phyloP scores from a whole-genome alignment of 2,329 filamentous ascomycete species.

The Pseudogymnoascus sp. region DNA sequence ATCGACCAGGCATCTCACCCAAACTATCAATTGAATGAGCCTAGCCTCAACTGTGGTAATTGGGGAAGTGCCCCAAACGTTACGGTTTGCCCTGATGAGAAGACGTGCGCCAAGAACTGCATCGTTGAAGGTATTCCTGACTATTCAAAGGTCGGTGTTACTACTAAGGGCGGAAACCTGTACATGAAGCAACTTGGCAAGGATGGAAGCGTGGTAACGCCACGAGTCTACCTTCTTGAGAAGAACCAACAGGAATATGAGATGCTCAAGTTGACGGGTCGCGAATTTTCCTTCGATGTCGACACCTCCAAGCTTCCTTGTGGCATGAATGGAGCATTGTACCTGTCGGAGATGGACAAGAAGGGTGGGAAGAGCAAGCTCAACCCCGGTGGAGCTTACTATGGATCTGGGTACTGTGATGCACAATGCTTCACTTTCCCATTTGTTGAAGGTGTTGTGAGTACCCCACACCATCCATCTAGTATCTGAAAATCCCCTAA shows the following conservation, averaged over 20 bases:
- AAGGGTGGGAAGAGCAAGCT: conserved; percentile 25
- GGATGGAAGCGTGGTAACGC: conserved; percentile 26
- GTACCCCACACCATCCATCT: conserved; percentile 10
- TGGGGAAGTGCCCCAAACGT: conserved; percentile 30
- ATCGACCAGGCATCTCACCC: conserved; percentile 39
- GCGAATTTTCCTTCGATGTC: conserved; percentile 38
- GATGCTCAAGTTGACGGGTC: conserved; percentile 35
- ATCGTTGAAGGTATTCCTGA: conserved; percentile 42
- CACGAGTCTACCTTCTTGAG: conserved; percentile 37
- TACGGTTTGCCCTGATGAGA: conserved; percentile 40
- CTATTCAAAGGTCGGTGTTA: conserved; percentile 38
- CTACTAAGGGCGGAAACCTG: conserved; percentile 29
- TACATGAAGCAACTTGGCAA: conserved; percentile 25
- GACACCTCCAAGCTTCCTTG: conserved; percentile 35
- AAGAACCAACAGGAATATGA: conserved; percentile 35
- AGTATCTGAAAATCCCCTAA: background rate
- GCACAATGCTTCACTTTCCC: conserved; percentile 33
- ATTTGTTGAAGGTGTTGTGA: conserved; percentile 30
- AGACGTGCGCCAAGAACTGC: conserved; percentile 45
- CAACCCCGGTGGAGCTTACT: conserved; percentile 37
- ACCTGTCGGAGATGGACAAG: conserved; percentile 32
- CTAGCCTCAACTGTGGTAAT: conserved; percentile 28
- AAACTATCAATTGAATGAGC: conserved; percentile 35
- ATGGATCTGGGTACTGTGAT: conserved; percentile 42
- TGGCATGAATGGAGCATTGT: conserved; percentile 34